Conservation (phyloP, 1,284 basidiomycete genomes). For the Fomes fomentarius region DNA sequence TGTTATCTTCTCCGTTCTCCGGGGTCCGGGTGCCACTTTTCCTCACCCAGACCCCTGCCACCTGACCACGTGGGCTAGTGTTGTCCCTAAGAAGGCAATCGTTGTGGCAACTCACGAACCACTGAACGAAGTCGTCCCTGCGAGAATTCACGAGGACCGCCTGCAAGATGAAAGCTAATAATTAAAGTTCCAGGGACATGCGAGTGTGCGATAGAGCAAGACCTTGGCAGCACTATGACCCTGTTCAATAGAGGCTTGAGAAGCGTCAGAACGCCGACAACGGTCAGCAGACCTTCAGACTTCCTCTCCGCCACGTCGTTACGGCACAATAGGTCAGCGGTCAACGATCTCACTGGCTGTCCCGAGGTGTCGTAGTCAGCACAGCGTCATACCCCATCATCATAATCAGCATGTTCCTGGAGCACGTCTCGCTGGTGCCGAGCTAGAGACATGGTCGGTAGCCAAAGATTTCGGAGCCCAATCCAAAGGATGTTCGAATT, state of each 20-base stretch:
- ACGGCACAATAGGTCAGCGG: not conserved
- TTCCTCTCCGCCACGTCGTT: not conserved
- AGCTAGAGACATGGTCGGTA: no score
- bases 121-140: no score
- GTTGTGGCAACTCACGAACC: no score
- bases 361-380: no score
- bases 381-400: no score
- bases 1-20: constrained; percentile 4
- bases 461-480: no score
- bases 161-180: not conserved
- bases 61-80: constrained; percentile 4
- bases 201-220: not conserved
- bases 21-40: not conserved
- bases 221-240: not conserved
- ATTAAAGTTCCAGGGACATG: not conserved
- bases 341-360: no score
- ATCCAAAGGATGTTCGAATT: no score
- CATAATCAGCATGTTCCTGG: no score
- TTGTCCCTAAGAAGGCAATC: not conserved
- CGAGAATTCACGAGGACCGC: not conserved
- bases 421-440: no score
- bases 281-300: not conserved
- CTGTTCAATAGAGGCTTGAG: not conserved
- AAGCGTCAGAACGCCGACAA: not conserved
- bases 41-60: constrained; percentile 4